Percentiles rank a stretch among this genome's conserved stretches.
Evolutionary conservation across 140 eudicot genomes (phyloP).

Genomic region (Flaveria floridana): DNA sequence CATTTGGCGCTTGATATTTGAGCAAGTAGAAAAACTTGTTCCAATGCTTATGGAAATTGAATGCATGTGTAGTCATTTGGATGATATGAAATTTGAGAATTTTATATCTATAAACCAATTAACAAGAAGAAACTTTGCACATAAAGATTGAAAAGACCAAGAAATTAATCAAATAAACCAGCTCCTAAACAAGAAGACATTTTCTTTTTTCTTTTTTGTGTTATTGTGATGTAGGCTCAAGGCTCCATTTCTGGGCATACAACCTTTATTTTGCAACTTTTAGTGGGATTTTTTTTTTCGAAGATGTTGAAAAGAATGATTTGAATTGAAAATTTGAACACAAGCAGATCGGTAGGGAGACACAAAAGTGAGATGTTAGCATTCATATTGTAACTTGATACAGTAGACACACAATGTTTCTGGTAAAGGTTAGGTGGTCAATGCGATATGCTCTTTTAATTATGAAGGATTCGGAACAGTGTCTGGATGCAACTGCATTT

Average conservation of each 20-base stretch:
- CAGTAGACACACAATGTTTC: background rate
- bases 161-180: background rate
- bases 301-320: background rate
- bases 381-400: background rate
- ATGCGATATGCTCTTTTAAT: background rate
- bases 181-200: background rate
- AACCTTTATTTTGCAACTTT: background rate
- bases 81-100: background rate
- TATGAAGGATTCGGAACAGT: background rate
- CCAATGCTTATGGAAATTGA: background rate
- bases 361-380: background rate
- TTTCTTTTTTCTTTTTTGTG: background rate
- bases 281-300: background rate
- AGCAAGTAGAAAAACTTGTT: background rate
- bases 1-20: constrained; percentile 4
- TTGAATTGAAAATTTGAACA: background rate
- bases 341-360: background rate
- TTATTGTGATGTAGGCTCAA: background rate
- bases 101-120: background rate
- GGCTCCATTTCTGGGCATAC: constrained; percentile 9
- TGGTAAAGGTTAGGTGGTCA: background rate
- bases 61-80: background rate
- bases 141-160: background rate
- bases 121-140: constrained; percentile 18
- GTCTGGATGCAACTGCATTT: background rate